phyloP scores from a whole-genome alignment of 441 rosid genomes.

The Capsella rubella region DNA sequence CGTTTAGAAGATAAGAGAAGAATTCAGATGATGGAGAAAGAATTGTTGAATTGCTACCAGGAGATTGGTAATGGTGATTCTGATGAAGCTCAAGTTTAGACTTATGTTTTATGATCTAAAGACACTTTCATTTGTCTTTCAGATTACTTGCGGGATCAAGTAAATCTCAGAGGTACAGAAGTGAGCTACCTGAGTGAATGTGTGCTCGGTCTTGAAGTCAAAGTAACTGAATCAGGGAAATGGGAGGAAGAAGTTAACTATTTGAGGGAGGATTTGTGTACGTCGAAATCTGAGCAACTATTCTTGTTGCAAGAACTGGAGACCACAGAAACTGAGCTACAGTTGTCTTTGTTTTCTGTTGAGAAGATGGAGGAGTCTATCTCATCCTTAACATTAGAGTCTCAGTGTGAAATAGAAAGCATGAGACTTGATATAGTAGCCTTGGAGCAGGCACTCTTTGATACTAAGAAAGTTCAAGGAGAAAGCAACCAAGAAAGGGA shows the following conservation, averaged over 20 bases:
- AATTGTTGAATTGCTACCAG: constrained; percentile 71
- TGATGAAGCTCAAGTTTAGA: neutral
- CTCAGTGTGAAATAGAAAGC: constrained; percentile 82
- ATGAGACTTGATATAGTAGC: constrained; percentile 73
- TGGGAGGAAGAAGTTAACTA: constrained; percentile 49
- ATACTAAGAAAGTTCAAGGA: constrained; percentile 60
- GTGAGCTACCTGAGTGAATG: constrained; percentile 58
- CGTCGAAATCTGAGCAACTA: constrained; percentile 55
- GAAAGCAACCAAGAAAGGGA: constrained; percentile 59
- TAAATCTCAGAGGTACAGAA: constrained; percentile 62
- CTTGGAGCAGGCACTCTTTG: constrained; percentile 61
- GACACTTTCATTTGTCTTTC: constrained; percentile 20
- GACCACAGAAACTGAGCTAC: constrained; percentile 66
- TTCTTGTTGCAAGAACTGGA: constrained; percentile 61
- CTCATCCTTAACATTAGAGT: constrained; percentile 65
- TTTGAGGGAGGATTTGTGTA: constrained; percentile 60
- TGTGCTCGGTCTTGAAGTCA: constrained; percentile 60
- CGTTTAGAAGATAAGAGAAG: constrained; percentile 58
- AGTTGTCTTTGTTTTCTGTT: constrained; percentile 46
- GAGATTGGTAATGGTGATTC: constrained; percentile 68
- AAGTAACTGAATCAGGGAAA: constrained; percentile 59
- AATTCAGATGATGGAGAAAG: constrained; percentile 65
- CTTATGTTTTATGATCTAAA: neutral
- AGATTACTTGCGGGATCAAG: constrained; percentile 87
- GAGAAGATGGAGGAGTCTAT: constrained; percentile 79